Evolutionary conservation across 2,329 filamentous ascomycete genomes (phyloP).

Genomic region (Aureobasidium vineae): DNA sequence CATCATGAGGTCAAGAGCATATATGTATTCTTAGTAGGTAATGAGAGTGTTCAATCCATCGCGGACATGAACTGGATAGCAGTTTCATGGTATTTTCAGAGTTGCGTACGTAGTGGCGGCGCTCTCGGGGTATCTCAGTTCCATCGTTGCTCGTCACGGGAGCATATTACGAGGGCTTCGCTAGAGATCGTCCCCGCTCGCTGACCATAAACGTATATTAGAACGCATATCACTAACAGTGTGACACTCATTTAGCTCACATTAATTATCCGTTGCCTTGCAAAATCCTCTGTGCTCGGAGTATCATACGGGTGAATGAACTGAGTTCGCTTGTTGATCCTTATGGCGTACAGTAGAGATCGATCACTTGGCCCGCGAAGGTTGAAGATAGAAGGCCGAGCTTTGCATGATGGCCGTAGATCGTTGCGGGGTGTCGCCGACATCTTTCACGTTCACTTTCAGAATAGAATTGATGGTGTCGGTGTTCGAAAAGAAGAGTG

Average conservation of each 20-base stretch:
- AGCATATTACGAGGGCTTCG: not conserved
- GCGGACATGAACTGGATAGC: not conserved
- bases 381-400: not conserved
- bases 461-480: not conserved
- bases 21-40: not conserved
- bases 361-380: not conserved
- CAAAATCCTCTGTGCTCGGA: not conserved
- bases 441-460: not conserved
- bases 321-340: not conserved
- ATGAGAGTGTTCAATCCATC: not conserved
- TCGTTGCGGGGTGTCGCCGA: not conserved
- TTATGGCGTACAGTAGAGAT: not conserved
- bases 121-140: not conserved
- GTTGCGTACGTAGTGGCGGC: not conserved
- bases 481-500: not conserved
- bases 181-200: conserved; percentile 3
- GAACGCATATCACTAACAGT: conserved; percentile 13
- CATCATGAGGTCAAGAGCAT: not conserved
- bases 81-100: not conserved
- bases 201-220: conserved; percentile 22
- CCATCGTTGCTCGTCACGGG: not conserved
- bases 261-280: conserved; percentile 4
- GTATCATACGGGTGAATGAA: conserved; percentile 8
- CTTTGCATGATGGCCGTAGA: not conserved
- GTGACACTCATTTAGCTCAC: conserved; percentile 5